These are phyloP conservation scores for Berkeleyomyces basicola DNA, from an alignment of 2,329 filamentous ascomycete genomes.

Conservation along the genomic window DNA sequence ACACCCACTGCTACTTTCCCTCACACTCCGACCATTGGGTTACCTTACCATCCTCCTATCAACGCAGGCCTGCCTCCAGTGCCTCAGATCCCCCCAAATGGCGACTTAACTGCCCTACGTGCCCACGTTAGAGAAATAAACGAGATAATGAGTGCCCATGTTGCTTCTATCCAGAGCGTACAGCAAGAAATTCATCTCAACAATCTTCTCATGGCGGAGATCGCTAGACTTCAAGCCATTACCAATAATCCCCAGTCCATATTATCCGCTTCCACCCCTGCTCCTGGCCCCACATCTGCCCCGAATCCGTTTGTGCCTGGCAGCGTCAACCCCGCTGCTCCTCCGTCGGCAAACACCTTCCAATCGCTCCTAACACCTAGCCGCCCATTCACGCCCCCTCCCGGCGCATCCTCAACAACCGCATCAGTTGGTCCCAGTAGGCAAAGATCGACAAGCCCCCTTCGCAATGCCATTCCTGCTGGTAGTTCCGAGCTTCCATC, in stretches of 20 bases:
- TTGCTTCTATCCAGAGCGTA: constrained; percentile 31
- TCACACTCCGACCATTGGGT: background rate
- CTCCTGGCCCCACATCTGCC: constrained; percentile 21
- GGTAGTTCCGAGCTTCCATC: constrained; percentile 45
- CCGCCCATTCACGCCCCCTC: constrained; percentile 8
- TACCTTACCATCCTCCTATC: background rate
- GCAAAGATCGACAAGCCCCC: constrained; percentile 8
- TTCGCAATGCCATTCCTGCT: constrained; percentile 32
- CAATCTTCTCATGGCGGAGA: constrained; percentile 49
- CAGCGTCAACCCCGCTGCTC: constrained; percentile 13
- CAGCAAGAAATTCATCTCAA: constrained; percentile 53
- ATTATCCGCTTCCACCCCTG: constrained; percentile 30
- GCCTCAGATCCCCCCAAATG: constrained; percentile 1
- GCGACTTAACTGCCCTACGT: constrained; percentile 15
- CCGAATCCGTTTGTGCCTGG: constrained; percentile 16
- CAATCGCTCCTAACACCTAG: constrained; percentile 15
- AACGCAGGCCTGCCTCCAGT: background rate
- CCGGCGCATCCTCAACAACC: background rate
- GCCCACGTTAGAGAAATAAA: constrained; percentile 17
- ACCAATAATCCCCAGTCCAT: constrained; percentile 30
- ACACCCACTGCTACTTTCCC: background rate
- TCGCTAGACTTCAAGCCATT: constrained; percentile 21
- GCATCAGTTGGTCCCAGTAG: constrained; percentile 7
- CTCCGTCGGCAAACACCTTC: constrained; percentile 14
- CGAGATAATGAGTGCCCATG: constrained; percentile 12